Evolutionary conservation across 306 rosid species (phyloP), one percentile per base, ranked within the genome.

Genomic region (Morella rubra): DNA sequence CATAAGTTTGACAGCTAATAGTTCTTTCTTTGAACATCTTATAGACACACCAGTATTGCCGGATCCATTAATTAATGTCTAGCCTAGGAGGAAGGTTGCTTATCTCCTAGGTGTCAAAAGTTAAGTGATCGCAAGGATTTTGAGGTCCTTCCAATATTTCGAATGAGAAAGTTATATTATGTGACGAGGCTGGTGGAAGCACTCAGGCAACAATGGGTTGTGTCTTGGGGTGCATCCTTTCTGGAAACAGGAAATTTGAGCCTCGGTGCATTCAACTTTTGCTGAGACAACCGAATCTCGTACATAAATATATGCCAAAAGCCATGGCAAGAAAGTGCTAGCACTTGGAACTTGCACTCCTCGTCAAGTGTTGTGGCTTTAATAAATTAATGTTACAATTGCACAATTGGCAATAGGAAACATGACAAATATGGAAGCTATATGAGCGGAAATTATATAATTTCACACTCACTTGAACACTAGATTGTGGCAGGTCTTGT

Each of bases 401-500:
- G 67, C 79, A 64, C 69, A 75, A 64, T 76, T 75, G 66, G 58
- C 74, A 72, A 70, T 74, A 60, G 65, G 77, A 53, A 47, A 58
- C 27, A 65, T 42, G 69, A 42, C 11, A 19, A 78, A 74, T 64
- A 10, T 44, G 71, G 41, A 51, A 22, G 54, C 53, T 16, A 56
- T 27, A 44, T 73, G 84, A 75, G 77, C 67, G 61, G 67, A 40
- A 58, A 81, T 60, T 62, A 61, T 54, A 69, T 71, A 49, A 76
- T 64, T 80, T 85, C 72, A 42, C 84, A 85, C 93, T 93, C 94
- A 89, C 88, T 91, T 84, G 87, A 87, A 87, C 73, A 84, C 89
- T 76, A 90, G 84, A 79, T 91, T 83, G 81, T 93, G 98, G 83
- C 97, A 93, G 77, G 92, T 89, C 9, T 65, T 90, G 90, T 91